These are phyloP conservation scores for Cyclotella choctawhatcheeana DNA, from an alignment of 108 stramenopile genomes.

Conservation along the genomic window DNA sequence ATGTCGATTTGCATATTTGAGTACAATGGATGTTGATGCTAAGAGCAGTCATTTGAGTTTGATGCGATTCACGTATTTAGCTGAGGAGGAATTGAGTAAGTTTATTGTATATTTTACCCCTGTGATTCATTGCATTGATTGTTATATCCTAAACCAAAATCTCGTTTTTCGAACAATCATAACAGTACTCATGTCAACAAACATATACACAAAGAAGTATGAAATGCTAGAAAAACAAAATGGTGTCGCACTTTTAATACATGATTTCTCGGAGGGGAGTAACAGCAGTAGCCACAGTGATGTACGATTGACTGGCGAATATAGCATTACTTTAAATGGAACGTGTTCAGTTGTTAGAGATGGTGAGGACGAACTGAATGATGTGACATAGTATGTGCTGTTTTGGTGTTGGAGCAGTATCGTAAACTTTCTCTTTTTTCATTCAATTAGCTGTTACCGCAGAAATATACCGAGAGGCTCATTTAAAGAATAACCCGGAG, in stretches of 20 bases:
- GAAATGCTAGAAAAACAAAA: constrained; percentile 62
- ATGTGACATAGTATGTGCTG: background rate
- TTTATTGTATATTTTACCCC: background rate
- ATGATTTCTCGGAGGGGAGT: constrained; percentile 53
- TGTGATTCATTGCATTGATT: background rate
- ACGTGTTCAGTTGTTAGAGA: constrained; percentile 59
- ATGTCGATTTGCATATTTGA: constrained; percentile 64
- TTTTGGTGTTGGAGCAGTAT: background rate
- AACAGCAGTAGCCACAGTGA: background rate
- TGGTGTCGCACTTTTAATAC: constrained; percentile 61
- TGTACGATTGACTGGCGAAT: constrained; percentile 35
- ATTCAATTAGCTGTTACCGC: constrained; percentile 36
- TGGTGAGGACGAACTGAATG: constrained; percentile 22
- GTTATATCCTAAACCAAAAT: background rate
- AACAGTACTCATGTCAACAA: constrained; percentile 57
- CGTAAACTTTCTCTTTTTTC: background rate
- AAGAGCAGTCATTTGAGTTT: constrained; percentile 55
- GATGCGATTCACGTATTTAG: constrained; percentile 70
- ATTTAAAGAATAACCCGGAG: constrained; percentile 64
- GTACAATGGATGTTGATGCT: constrained; percentile 53
- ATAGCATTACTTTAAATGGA: constrained; percentile 71
- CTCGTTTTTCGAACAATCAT: background rate
- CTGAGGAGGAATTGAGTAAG: constrained; percentile 45
- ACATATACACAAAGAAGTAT: constrained; percentile 65
- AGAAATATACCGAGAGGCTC: constrained; percentile 50